These are phyloP conservation scores for Plantago major DNA, from an alignment of 257 asterid genomes.

Conservation along the genomic window DNA sequence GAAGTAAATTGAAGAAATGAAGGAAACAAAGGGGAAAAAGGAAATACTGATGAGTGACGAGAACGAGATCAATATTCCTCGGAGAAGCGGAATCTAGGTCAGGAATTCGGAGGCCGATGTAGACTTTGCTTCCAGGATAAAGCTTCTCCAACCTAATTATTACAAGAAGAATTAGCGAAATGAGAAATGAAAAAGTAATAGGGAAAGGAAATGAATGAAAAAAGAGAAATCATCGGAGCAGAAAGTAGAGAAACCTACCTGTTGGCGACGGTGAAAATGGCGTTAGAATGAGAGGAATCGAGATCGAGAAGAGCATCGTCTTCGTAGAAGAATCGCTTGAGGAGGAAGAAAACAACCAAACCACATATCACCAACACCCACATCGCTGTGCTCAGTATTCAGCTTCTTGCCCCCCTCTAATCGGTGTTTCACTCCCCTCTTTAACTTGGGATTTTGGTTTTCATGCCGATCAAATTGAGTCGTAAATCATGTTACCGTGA, in stretches of 20 bases:
- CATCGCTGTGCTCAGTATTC: slow-evolving; percentile 24
- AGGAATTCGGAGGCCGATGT: slow-evolving; percentile 76
- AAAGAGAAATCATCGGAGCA: neutral
- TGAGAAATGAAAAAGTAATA: neutral
- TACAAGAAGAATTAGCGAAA: neutral
- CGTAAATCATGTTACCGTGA: too few species aligned
- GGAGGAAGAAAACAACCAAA: slow-evolving; percentile 33
- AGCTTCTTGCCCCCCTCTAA: too few species aligned
- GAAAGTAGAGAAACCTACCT: slow-evolving; percentile 28
- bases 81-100: slow-evolving; percentile 72
- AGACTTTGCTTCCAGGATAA: slow-evolving; percentile 51
- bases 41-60: slow-evolving; percentile 52
- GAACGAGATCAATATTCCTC: slow-evolving; percentile 63
- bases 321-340: slow-evolving; percentile 53
- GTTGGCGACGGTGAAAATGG: slow-evolving; percentile 69
- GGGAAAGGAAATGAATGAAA: neutral
- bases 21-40: neutral
- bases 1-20: neutral
- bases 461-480: too few species aligned
- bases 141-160: slow-evolving; percentile 60
- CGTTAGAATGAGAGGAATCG: slow-evolving; percentile 51
- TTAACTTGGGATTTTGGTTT: too few species aligned
- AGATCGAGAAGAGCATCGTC: slow-evolving; percentile 50
- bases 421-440: too few species aligned
- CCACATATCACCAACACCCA: slow-evolving; percentile 62